Base-by-base conservation (phyloP, 2,329 filamentous ascomycete genomes). In the Hymenoscyphus fructigenus region DNA sequence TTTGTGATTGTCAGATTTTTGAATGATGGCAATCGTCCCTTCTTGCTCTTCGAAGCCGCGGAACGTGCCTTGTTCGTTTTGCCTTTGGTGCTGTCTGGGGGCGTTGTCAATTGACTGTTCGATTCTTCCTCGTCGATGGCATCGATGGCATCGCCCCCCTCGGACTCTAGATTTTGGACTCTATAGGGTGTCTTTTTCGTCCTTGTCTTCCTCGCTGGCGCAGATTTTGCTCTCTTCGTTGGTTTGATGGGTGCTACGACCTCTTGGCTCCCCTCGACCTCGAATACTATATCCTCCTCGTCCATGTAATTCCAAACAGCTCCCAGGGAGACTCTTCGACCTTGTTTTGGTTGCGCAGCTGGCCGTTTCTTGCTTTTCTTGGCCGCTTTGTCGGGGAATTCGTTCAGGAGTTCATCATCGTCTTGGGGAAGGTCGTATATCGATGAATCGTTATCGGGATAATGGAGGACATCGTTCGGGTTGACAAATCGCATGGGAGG, bases 1-100 rank as follows among this genome's bases (percentile, higher is more conserved):
- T 75, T 74, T 12, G 72, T 72, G 36, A 74, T 62, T 3, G 29
- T 62, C 5, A 69, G 66, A 23, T 64, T 67, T 34, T 68, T 66
- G 61, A 75, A 72, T 12, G 67, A 62, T 34, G 68, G 67, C 10
- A 57, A 66, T 32, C 67, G 61, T 47, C 55, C 34, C 10, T 50
- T 57, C 36, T 62, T 65, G 3, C 29, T 57, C 17, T 64, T 64
- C 14, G 64, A 20, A 28, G 53, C 63, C 4, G 56, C 36, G 57
- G 66, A 60, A 5, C 26, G 38, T 12, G 56, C 53, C 26, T 57
- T 62, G 59, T 64, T 66, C 15, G 53, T 67, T 2, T 17, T 36
- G 15, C 47, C 61, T 47, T 69, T 70, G 7, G n/a, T 20, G 5
- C 65, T 63, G 58, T 69, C 64, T 5, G 62, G 66, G 47, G 66